A percentile compares a stretch with the other conserved stretches of the same genome.
Conservation (phyloP, 345 rosid genomes). For the Rhodomyrtus tomentosa region DNA sequence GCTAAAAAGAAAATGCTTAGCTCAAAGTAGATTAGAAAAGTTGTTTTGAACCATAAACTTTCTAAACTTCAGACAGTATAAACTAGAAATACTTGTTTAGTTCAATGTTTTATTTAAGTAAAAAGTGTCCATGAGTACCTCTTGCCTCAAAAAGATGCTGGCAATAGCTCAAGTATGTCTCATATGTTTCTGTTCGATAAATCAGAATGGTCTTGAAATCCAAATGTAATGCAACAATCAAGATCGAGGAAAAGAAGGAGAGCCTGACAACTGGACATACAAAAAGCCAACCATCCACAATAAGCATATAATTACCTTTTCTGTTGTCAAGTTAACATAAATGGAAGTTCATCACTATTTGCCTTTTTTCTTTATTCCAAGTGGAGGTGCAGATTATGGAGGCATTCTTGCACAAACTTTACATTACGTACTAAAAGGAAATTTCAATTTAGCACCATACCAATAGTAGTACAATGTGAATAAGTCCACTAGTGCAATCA, state of each 20-base stretch:
- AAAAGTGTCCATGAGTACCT: background rate
- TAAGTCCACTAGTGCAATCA: background rate
- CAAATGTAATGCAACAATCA: background rate
- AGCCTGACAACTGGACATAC: background rate
- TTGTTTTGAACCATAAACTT: background rate
- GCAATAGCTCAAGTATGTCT: background rate
- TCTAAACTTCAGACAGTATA: background rate
- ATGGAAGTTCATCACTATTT: background rate
- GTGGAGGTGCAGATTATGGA: background rate
- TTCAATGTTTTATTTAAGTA: background rate
- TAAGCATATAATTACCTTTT: background rate
- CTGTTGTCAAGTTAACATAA: background rate
- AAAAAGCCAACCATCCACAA: background rate
- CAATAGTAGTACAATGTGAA: background rate
- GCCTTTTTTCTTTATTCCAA: background rate
- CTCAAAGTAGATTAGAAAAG: background rate
- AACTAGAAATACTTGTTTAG: background rate
- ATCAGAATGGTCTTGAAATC: background rate
- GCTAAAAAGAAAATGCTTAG: background rate
- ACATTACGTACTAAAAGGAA: background rate
- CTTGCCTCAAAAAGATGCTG: background rate
- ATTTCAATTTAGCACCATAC: background rate
- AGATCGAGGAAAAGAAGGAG: background rate
- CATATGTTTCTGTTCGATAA: background rate
- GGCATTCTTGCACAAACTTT: background rate